Conservation (phyloP, 1,284 basidiomycete species). For the Ceratobasidium sp. region DNA sequence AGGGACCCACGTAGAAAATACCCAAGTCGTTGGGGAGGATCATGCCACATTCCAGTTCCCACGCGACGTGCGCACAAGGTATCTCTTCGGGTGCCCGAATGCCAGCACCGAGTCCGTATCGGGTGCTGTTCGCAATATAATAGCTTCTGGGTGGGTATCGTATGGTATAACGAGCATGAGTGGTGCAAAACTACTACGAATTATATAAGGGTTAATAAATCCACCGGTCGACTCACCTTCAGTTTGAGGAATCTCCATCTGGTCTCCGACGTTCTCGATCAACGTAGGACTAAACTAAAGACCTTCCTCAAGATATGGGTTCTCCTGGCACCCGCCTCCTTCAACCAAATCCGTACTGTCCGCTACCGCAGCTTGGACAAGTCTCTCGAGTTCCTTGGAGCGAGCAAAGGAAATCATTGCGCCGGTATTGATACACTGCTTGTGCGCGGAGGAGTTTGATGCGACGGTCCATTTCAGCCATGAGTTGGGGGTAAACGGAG, state of each 20-base stretch:
- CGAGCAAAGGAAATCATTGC: slow-evolving; percentile 82
- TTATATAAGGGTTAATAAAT: slow-evolving; percentile 48
- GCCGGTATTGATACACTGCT: slow-evolving; percentile 79
- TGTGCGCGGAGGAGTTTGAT: slow-evolving; percentile 76
- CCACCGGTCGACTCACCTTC: slow-evolving; percentile 70
- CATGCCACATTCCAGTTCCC: slow-evolving; percentile 91
- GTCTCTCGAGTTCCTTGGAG: slow-evolving; percentile 77
- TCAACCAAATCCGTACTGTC: slow-evolving; percentile 78
- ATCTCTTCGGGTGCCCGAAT: slow-evolving; percentile 90
- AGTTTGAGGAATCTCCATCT: slow-evolving; percentile 81
- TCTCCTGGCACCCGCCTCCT: slow-evolving; percentile 75
- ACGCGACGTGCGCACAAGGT: slow-evolving; percentile 83
- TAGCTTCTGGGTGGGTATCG: slow-evolving; percentile 82
- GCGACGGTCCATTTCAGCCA: slow-evolving; percentile 73
- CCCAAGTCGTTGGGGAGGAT: slow-evolving; percentile 96
- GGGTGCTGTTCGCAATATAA: slow-evolving; percentile 88
- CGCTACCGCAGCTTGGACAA: slow-evolving; percentile 79
- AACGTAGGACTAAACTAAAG: slow-evolving; percentile 92
- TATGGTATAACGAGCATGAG: slow-evolving; percentile 88
- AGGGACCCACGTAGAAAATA: slow-evolving; percentile 83
- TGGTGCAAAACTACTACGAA: slow-evolving; percentile 83
- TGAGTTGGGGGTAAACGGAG: slow-evolving; percentile 80
- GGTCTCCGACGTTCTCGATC: slow-evolving; percentile 81
- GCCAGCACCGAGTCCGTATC: slow-evolving; percentile 93
- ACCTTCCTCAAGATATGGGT: slow-evolving; percentile 75